Conservation (phyloP, 768 basidiomycete genomes). For the Naematelia aurantialba region DNA sequence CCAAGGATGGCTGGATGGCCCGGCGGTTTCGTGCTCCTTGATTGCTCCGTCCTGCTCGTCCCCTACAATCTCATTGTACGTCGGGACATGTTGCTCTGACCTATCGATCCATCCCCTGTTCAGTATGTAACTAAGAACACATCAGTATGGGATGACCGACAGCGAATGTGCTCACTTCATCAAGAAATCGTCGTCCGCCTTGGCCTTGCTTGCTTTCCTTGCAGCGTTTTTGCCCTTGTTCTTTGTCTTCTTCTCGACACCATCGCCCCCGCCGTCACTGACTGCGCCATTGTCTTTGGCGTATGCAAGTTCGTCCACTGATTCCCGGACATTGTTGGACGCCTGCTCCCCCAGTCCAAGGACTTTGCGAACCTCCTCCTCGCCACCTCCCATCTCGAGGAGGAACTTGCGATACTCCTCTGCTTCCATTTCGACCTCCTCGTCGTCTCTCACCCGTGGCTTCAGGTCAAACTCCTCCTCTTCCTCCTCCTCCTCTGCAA, state of each 20-base stretch:
- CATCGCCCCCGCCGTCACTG: slow-evolving; percentile 47
- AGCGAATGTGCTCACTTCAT: slow-evolving; percentile 65
- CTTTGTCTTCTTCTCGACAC: slow-evolving; percentile 56
- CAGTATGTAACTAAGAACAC: slow-evolving; percentile 72
- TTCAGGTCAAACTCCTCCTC: slow-evolving; percentile 64
- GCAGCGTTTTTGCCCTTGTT: slow-evolving; percentile 57
- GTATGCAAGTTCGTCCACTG: slow-evolving; percentile 42
- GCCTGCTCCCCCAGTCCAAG: slow-evolving; percentile 54
- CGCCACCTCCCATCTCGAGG: slow-evolving; percentile 66
- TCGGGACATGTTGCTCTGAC: slow-evolving; percentile 68
- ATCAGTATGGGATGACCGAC: slow-evolving; percentile 12
- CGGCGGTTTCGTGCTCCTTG: slow-evolving; percentile 33
- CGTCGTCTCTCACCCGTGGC: slow-evolving; percentile 63
- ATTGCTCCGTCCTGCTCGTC: slow-evolving; percentile 29
- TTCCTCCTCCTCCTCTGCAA: slow-evolving; percentile 45
- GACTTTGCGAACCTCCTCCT: slow-evolving; percentile 62
- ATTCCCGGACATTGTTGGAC: slow-evolving; percentile 14
- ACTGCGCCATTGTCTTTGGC: slow-evolving; percentile 13
- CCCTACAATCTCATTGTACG: slow-evolving; percentile 72
- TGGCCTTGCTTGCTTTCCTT: slow-evolving; percentile 55
- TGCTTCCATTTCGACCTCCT: slow-evolving; percentile 72
- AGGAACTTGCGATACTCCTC: slow-evolving; percentile 81
- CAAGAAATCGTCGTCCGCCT: slow-evolving; percentile 79
- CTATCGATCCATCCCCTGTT: slow-evolving; percentile 97
- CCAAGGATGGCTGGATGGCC: slow-evolving; percentile 43